A percentile compares a stretch with the other conserved stretches of the same genome.
Conservation (phyloP, 441 rosid genomes). For the Pelargonium fulgidum region DNA sequence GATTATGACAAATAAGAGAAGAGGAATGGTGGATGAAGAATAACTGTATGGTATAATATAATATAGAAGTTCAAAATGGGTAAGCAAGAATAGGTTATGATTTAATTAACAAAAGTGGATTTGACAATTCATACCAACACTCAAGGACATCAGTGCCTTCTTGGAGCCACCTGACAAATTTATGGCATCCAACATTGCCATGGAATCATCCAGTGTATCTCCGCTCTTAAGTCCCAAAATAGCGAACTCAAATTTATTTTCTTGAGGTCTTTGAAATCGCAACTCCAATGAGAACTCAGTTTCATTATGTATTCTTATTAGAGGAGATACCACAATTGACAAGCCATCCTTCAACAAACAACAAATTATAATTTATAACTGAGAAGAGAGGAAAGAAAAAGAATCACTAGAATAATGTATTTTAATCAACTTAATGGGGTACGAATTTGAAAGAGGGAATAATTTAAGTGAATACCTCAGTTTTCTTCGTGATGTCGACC, state of each 20-base stretch:
- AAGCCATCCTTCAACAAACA: slow-evolving; percentile 63
- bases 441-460: slow-evolving; percentile 6
- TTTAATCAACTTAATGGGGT: slow-evolving; percentile 8
- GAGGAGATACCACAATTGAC: slow-evolving; percentile 77
- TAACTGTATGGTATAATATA: neutral
- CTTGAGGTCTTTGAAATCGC: slow-evolving; percentile 67
- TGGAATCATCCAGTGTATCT: slow-evolving; percentile 78
- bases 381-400: slow-evolving; percentile 4
- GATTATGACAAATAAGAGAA: neutral
- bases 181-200: slow-evolving; percentile 75
- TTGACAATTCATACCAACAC: slow-evolving; percentile 58
- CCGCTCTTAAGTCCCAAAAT: slow-evolving; percentile 63
- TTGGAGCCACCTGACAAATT: slow-evolving; percentile 66
- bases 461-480: slow-evolving; percentile 50
- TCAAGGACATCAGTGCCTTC: slow-evolving; percentile 79
- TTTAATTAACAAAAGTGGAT: slow-evolving; percentile 14
- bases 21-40: slow-evolving; percentile 8
- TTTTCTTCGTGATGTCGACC: slow-evolving; percentile 56
- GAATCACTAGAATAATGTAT: neutral
- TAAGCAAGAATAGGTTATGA: neutral
- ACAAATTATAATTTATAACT: slow-evolving; percentile 11
- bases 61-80: slow-evolving; percentile 4
- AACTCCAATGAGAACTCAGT: slow-evolving; percentile 75
- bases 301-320: slow-evolving; percentile 76
- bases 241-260: slow-evolving; percentile 51